Conservation (phyloP, 805 yeast species). For the Cyberlindnera xylosilytica region DNA sequence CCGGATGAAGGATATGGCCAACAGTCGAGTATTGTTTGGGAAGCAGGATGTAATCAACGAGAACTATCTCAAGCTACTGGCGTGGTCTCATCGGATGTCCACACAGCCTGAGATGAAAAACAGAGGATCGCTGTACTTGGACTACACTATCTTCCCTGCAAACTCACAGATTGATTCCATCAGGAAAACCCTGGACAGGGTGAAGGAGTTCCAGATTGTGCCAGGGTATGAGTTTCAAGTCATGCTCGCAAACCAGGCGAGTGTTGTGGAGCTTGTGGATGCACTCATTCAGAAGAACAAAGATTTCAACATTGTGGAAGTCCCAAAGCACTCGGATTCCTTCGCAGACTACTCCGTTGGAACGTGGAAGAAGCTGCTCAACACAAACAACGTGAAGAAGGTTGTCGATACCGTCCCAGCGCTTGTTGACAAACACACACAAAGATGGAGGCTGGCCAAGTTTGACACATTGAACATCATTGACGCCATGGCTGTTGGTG, state of each 20-base stretch:
- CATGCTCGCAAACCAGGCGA: conserved; percentile 7
- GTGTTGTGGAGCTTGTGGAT: conserved; percentile 10
- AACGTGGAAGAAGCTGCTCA: conserved; percentile 13
- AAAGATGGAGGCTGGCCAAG: conserved; percentile 7
- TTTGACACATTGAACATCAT: conserved; percentile 15
- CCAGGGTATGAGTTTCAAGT: conserved; percentile 17
- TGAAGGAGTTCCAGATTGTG: conserved; percentile 6
- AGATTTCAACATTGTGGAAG: conserved; percentile 16
- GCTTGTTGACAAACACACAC: conserved; percentile 14
- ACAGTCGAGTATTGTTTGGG: conserved; percentile 7
- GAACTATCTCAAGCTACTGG: conserved; percentile 20
- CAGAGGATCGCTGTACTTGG: conserved; percentile 13
- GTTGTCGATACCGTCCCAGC: conserved; percentile 15
- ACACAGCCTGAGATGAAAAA: neutral
- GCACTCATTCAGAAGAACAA: conserved; percentile 8
- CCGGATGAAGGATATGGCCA: conserved; percentile 7
- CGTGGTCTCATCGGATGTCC: conserved; percentile 14
- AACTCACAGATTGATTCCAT: neutral
- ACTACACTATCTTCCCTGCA: conserved; percentile 17
- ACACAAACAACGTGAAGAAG: conserved; percentile 16
- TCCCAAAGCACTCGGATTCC: conserved; percentile 4
- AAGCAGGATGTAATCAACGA: conserved; percentile 17
- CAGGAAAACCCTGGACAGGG: neutral
- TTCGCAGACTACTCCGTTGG: conserved; percentile 20
- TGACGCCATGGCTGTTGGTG: conserved; percentile 18